Evolutionary conservation across 2,329 filamentous ascomycete genomes (phyloP).

Genomic region (Harringtonia lauricola): DNA sequence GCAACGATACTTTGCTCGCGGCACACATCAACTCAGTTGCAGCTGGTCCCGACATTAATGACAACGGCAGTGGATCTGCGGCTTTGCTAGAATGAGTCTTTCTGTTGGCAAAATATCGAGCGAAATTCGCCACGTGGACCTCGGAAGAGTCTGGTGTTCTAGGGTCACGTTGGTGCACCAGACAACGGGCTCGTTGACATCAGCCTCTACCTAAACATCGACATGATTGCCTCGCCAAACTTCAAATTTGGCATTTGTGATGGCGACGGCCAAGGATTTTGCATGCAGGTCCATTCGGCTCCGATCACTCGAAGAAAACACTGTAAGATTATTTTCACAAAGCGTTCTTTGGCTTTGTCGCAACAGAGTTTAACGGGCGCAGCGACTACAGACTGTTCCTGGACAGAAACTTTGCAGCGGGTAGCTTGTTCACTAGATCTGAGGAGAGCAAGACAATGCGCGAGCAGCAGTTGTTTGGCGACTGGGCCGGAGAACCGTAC

Average conservation of each 20-base stretch:
- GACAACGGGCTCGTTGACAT: conserved; percentile 37
- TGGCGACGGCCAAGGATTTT: conserved; percentile 43
- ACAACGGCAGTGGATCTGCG: conserved; percentile 50
- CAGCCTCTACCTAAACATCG: conserved; percentile 44
- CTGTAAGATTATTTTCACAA: conserved; percentile 36
- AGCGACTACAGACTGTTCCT: conserved; percentile 61
- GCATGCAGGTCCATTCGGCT: conserved; percentile 42
- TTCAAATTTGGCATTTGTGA: conserved; percentile 28
- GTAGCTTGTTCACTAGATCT: conserved; percentile 51
- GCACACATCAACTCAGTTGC: conserved; percentile 51
- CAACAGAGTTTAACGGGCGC: conserved; percentile 44
- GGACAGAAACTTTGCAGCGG: conserved; percentile 50
- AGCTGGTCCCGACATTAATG: conserved; percentile 54
- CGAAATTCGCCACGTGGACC: conserved; percentile 53
- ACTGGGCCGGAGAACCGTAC: conserved; percentile 39
- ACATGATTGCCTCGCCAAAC: conserved; percentile 43
- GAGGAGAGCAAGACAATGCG: conserved; percentile 41
- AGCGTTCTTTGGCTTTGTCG: conserved; percentile 25
- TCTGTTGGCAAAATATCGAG: conserved; percentile 46
- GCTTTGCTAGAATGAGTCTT: conserved; percentile 47
- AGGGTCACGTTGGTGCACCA: conserved; percentile 36
- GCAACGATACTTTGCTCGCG: conserved; percentile 48
- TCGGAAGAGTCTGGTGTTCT: conserved; percentile 46
- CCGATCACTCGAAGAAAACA: conserved; percentile 39
- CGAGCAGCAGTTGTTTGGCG: conserved; percentile 50